Base-by-base conservation (phyloP, 805 yeast species). In the Yarrowia osloensis region DNA sequence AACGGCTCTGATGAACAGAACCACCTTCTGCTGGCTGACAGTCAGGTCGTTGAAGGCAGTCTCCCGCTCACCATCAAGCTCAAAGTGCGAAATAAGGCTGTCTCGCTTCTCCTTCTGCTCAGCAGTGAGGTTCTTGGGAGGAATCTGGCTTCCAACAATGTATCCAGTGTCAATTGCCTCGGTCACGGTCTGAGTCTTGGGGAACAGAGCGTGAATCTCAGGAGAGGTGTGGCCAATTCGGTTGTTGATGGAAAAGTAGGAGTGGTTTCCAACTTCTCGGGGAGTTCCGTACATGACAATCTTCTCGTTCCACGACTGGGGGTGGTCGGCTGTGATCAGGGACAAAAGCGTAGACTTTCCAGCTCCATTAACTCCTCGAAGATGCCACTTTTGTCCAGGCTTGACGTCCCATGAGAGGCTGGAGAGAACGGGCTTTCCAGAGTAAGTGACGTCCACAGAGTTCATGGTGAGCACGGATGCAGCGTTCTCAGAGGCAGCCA, bases 291-390 rank as follows among this genome's bases (percentile, higher is more conserved):
- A 82, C 54, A 91, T 79, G 8, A 79, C 77, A 24, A 95, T 82
- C 24, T 83, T 85, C 5, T 85, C 82, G 71, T 86, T 88, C 98
- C 98, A 94, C 1, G 97, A 88, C 77, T 94, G 97, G 0, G 99
- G 99, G 75, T 94, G 99, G 72, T 94, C 99, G 4, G 97, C 92
- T 0, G 97, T 92, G 31, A 94, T 81, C 54, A 95, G 76, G 1
- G 98, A 86, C 17, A 95, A 77, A 26, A 94, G 77, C 0, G 99
- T 95, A 1, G 97, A 90, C 75, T 94, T 94, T 0, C 99, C 99
- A 0, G 96, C 84, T 0, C 99, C 99, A 71, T 95, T 94, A 68
- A 86, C 85, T 2, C 99, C 99, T 67, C 88, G 80, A 33, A 94
- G 81, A 74, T 95, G 96, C 96, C 98, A 91, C 73, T 85, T 88